Base-by-base conservation (phyloP, 1,284 basidiomycete species). In the Ustilago crameri region DNA sequence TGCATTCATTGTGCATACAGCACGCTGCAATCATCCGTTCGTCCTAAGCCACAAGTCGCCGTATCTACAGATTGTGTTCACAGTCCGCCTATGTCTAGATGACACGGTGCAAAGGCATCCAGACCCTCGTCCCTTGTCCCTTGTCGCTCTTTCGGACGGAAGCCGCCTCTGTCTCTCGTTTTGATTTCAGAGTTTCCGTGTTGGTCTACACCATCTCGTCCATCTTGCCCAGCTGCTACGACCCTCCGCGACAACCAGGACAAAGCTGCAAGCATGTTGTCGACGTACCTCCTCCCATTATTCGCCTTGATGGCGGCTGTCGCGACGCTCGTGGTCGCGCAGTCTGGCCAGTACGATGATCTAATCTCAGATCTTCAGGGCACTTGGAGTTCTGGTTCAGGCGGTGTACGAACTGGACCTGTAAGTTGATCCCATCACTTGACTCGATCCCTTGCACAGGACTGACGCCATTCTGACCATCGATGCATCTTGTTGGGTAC, bases 331-430 rank as follows among this genome's bases (percentile, higher is more conserved):
- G 60, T 38, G 10, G 42, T 43, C 7, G 52, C 60, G 22, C 60
- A 62, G 35, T 50, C 20, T 9, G 14, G 59, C 23, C 52, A 30
- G 3, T 62, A 51, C 48, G 60, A 55, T 24, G 44, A 56, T 5
- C 38, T 62, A 18, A 14, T 62, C 26, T 37, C 35, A 15, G 48
- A 51, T 18, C 60, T 62, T 24, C 42, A 32, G 5, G 79, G 79
- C 18, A 81, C 79, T n/a, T 81, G 79, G 79, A 68, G 60, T n/a
- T 74, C 70, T 2, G 79, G 79, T 22, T 66, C 62, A n/a, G 75
- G 79, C 8, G 59, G 59, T 30, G 77, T 81, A 5, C 43, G 64
- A n/a, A 81, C 79, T 12, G 79, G 79, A 18, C 51, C 67, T 18
- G 73, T 78, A 43, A 48, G 75, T 67, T 26, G 3, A 24, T 10